Evolutionary conservation across 345 rosid genomes (phyloP).

Genomic region (Boechera retrofracta): DNA sequence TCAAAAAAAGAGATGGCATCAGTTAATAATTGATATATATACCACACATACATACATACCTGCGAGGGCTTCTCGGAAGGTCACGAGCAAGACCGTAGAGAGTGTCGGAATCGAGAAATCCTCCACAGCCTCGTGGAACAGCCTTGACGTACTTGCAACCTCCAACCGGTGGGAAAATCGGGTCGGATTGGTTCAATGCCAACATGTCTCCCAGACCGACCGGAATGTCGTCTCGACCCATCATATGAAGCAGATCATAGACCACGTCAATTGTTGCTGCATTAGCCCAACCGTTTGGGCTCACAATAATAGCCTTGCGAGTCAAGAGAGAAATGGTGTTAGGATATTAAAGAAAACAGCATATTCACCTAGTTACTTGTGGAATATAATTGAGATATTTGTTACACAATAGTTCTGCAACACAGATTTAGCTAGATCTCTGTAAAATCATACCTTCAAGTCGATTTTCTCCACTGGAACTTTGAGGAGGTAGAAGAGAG

Average conservation of each 20-base stretch:
- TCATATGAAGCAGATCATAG: slow-evolving; percentile 93
- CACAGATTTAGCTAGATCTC: neutral
- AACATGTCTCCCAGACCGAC: slow-evolving; percentile 79
- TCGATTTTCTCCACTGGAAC: slow-evolving; percentile 70
- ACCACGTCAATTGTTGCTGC: slow-evolving; percentile 86
- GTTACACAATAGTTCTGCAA: neutral
- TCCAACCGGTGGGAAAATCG: slow-evolving; percentile 56
- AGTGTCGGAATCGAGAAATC: slow-evolving; percentile 86
- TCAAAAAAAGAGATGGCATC: neutral
- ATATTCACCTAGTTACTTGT: neutral
- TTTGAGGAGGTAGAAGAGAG: slow-evolving; percentile 86
- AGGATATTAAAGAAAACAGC: slow-evolving; percentile 2
- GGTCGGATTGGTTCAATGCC: slow-evolving; percentile 75
- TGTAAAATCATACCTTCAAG: slow-evolving; percentile 57
- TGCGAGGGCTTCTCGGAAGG: slow-evolving; percentile 84
- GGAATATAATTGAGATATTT: neutral
- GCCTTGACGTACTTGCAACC: slow-evolving; percentile 76
- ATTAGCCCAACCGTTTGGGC: slow-evolving; percentile 95
- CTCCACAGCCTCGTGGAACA: slow-evolving; percentile 84
- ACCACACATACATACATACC: slow-evolving; percentile 47
- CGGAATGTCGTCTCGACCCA: slow-evolving; percentile 95
- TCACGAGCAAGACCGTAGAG: slow-evolving; percentile 85
- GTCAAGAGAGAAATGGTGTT: slow-evolving; percentile 8
- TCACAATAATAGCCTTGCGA: slow-evolving; percentile 76
- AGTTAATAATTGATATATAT: too few species aligned